Conservation (phyloP, 192 early-diverging fungal species). For the Podila horticola region DNA sequence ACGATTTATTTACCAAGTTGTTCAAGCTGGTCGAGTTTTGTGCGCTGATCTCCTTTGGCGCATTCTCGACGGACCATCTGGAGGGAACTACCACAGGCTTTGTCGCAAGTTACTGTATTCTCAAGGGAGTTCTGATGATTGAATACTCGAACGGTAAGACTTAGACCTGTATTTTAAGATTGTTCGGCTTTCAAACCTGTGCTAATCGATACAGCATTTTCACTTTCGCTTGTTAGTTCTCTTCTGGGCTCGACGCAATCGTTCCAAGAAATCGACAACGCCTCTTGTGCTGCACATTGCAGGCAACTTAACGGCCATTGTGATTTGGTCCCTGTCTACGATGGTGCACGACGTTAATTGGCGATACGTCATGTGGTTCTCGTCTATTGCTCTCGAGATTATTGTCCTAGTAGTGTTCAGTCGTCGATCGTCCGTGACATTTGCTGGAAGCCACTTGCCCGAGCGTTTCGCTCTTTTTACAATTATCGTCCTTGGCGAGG, state of each 20-base stretch:
- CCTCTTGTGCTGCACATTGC: constrained; percentile 53
- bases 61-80: constrained; percentile 53
- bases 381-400: constrained; percentile 51
- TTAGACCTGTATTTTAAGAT: not conserved
- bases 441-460: constrained; percentile 62
- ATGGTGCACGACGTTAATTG: constrained; percentile 30
- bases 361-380: constrained; percentile 58
- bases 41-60: constrained; percentile 52
- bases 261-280: constrained; percentile 44
- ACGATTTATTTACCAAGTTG: constrained; percentile 33
- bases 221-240: constrained; percentile 8
- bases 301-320: constrained; percentile 54
- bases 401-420: constrained; percentile 50
- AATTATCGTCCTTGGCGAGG: constrained; percentile 58
- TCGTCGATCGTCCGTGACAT: constrained; percentile 53
- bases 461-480: constrained; percentile 59
- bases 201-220: no score
- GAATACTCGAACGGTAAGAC: constrained; percentile 57
- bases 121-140: constrained; percentile 54
- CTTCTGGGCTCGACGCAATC: constrained; percentile 27
- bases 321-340: constrained; percentile 55
- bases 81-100: constrained; percentile 52
- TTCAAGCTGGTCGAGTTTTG: constrained; percentile 31
- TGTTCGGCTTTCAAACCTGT: not conserved
- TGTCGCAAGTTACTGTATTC: constrained; percentile 52